Evolutionary conservation across 768 basidiomycete species (phyloP).

Genomic region (Mycena crocata): DNA sequence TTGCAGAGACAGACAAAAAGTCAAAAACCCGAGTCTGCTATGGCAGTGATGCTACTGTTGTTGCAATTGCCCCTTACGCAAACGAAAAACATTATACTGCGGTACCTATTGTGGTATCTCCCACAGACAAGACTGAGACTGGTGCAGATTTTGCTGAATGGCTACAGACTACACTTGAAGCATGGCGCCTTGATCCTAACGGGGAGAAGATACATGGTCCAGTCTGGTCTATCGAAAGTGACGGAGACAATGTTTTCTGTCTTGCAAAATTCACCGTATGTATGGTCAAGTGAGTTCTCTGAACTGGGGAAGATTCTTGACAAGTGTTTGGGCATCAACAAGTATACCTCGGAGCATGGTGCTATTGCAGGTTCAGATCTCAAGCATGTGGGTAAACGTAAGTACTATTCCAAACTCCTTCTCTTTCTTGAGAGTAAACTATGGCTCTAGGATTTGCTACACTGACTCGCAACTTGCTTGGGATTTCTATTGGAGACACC

Average conservation of each 20-base stretch:
- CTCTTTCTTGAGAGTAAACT: neutral
- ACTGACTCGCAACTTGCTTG: neutral
- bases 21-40: slow-evolving; percentile 24
- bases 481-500: neutral
- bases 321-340: slow-evolving; percentile 38
- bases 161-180: slow-evolving; percentile 32
- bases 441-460: slow-evolving; percentile 35
- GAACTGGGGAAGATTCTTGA: slow-evolving; percentile 29
- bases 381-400: slow-evolving; percentile 44
- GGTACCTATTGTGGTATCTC: slow-evolving; percentile 37
- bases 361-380: slow-evolving; percentile 41
- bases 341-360: slow-evolving; percentile 30
- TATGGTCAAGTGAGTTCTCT: slow-evolving; percentile 21
- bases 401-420: neutral
- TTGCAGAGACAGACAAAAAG: slow-evolving; percentile 24
- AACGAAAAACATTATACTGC: slow-evolving; percentile 38
- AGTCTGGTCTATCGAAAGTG: slow-evolving; percentile 40
- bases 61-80: slow-evolving; percentile 39
- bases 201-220: slow-evolving; percentile 38
- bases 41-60: slow-evolving; percentile 45
- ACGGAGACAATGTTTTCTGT: slow-evolving; percentile 44
- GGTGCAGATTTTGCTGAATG: slow-evolving; percentile 28
- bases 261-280: slow-evolving; percentile 33
- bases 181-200: slow-evolving; percentile 26
- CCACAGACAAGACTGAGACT: slow-evolving; percentile 40